Evolutionary conservation across 2,329 filamentous ascomycete genomes (phyloP).

Genomic region (Eutypa lata): DNA sequence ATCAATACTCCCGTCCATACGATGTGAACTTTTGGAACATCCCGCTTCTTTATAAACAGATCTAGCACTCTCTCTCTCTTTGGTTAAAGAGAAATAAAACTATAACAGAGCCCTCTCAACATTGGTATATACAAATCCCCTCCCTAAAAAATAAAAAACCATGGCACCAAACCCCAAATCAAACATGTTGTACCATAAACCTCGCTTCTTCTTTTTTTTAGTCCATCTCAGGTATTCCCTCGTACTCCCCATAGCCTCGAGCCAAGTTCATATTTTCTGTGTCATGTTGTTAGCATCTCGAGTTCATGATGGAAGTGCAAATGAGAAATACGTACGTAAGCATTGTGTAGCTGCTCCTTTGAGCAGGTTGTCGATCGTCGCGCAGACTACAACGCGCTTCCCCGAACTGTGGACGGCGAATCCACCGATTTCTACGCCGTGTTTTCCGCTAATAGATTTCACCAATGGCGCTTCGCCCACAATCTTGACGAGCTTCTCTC

Average conservation of each 20-base stretch:
- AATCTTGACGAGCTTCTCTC: constrained; percentile 92
- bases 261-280: background rate
- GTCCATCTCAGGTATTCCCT: background rate
- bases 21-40: background rate
- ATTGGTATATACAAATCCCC: background rate
- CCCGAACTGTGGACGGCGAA: constrained; percentile 90
- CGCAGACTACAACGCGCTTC: constrained; percentile 90
- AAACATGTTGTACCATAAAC: background rate
- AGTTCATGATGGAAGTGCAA: background rate
- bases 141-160: background rate
- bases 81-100: background rate
- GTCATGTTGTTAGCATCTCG: background rate
- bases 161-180: background rate
- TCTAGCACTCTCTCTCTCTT: background rate
- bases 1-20: too few species aligned
- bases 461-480: constrained; percentile 84
- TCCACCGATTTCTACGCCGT: constrained; percentile 89
- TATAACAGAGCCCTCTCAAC: too few species aligned
- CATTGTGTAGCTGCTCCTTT: constrained; percentile 94
- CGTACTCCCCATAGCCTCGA: background rate
- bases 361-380: constrained; percentile 88
- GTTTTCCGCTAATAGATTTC: constrained; percentile 78
- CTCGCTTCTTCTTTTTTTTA: background rate
- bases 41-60: background rate
- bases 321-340: constrained; percentile 63